These are phyloP conservation scores for Sextonia rubra DNA, from an alignment of 164 flowering plant species.

Conservation along the genomic window DNA sequence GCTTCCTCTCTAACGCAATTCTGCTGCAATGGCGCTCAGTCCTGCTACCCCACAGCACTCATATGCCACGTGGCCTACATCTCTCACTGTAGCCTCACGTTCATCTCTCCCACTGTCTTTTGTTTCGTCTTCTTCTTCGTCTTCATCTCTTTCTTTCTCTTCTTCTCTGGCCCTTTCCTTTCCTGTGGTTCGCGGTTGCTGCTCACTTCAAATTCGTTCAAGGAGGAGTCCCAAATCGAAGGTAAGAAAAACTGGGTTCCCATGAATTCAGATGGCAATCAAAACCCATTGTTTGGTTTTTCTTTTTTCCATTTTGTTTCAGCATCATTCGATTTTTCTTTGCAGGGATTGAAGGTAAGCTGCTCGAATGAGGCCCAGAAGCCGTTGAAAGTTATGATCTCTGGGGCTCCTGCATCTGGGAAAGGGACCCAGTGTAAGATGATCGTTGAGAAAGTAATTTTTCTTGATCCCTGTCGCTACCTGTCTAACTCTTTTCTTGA, in stretches of 20 bases:
- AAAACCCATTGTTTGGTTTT: background rate
- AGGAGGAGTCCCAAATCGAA: constrained; percentile 19
- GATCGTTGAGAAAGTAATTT: constrained; percentile 68
- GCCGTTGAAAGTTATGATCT: constrained; percentile 82
- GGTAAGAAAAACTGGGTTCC: constrained; percentile 14
- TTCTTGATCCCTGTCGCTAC: too few relatives aligned
- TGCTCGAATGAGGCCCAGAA: constrained; percentile 40
- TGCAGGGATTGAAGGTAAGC: constrained; percentile 31
- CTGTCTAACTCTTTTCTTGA: too few relatives aligned
- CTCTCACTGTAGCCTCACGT: background rate
- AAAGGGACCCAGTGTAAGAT: constrained; percentile 87
- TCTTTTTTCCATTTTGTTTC: background rate
- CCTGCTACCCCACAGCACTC: background rate
- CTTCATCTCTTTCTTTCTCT: constrained; percentile 13
- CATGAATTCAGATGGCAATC: background rate
- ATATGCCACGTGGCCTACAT: background rate
- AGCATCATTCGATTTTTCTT: background rate
- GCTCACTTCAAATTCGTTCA: too few relatives aligned
- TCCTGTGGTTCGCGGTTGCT: constrained; percentile 9
- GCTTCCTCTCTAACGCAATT: background rate
- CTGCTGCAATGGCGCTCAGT: background rate
- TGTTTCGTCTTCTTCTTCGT: constrained; percentile 1
- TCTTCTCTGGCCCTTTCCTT: constrained; percentile 15
- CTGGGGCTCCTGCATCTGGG: constrained; percentile 89
- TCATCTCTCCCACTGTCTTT: constrained; percentile 3